Conservation (phyloP, 768 basidiomycete genomes). For the Lentinula detonsa region DNA sequence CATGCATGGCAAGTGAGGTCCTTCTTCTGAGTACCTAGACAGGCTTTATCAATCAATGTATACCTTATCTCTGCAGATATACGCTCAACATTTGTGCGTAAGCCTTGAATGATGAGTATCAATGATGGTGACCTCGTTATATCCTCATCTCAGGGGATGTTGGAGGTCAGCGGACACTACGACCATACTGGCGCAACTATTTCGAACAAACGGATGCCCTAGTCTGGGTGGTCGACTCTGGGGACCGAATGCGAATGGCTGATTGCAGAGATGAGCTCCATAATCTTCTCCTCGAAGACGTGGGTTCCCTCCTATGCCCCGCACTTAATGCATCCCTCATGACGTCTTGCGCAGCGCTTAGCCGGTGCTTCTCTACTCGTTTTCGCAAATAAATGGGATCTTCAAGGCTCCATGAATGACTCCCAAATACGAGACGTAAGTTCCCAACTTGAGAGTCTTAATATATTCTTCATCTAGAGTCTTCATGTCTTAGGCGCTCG, state of each 20-base stretch:
- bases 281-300: slow-evolving; percentile 86
- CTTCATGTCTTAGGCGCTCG: slow-evolving; percentile 53
- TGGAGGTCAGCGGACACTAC: slow-evolving; percentile 90
- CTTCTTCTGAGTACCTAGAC: too few relatives aligned
- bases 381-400: slow-evolving; percentile 98
- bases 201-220: slow-evolving; percentile 98
- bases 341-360: slow-evolving; percentile 52
- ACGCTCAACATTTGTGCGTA: slow-evolving; percentile 74
- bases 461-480: slow-evolving; percentile 3
- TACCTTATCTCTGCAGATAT: slow-evolving; percentile 37
- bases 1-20: slow-evolving; percentile 73
- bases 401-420: slow-evolving; percentile 78
- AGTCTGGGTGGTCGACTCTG: slow-evolving; percentile 98
- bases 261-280: slow-evolving; percentile 90
- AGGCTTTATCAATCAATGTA: neutral
- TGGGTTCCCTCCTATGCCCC: slow-evolving; percentile 30
- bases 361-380: slow-evolving; percentile 94
- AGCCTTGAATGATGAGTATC: neutral
- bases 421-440: slow-evolving; percentile 79
- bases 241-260: slow-evolving; percentile 82
- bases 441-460: slow-evolving; percentile 13
- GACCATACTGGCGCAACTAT: slow-evolving; percentile 99
- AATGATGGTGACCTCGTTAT: neutral
- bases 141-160: slow-evolving; percentile 75
- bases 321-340: neutral